Evolutionary conservation across 805 yeast species (phyloP).

Genomic region (Groenewaldozyma tartarivorans): DNA sequence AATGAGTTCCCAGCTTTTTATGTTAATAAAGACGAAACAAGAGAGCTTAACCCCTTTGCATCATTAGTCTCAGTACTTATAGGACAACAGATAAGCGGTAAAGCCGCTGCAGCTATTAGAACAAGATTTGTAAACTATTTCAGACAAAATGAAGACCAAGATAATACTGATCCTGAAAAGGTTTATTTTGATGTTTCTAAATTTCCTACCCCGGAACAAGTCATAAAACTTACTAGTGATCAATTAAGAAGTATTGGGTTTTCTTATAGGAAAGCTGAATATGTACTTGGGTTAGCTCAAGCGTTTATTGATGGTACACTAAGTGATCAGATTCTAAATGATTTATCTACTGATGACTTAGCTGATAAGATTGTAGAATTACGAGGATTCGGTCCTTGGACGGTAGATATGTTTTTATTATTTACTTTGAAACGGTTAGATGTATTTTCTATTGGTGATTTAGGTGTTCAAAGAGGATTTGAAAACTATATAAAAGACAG

Average conservation of each 20-base stretch:
- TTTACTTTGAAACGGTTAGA: constrained; percentile 60
- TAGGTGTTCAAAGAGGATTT: constrained; percentile 80
- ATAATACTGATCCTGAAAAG: not conserved
- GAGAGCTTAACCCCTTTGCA: constrained; percentile 7
- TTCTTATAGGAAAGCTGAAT: constrained; percentile 57
- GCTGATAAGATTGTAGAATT: constrained; percentile 24
- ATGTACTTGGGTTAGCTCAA: constrained; percentile 51
- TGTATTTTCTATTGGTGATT: constrained; percentile 67
- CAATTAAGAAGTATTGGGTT: constrained; percentile 56
- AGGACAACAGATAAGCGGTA: constrained; percentile 40
- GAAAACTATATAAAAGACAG: constrained; percentile 45
- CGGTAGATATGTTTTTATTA: constrained; percentile 76
- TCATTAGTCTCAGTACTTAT: constrained; percentile 20
- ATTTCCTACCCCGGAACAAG: constrained; percentile 45
- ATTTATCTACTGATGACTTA: constrained; percentile 24
- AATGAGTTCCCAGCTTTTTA: constrained; percentile 25
- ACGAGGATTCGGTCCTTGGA: constrained; percentile 48
- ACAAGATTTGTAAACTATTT: constrained; percentile 34
- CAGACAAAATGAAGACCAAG: constrained; percentile 6
- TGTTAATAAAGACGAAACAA: constrained; percentile 2
- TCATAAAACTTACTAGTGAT: constrained; percentile 35
- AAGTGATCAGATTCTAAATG: constrained; percentile 20
- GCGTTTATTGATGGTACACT: constrained; percentile 20
- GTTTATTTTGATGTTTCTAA: constrained; percentile 13
- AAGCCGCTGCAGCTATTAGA: constrained; percentile 64